Base-by-base conservation (phyloP, 1,284 basidiomycete species). In the Macrocystidia cucumis region DNA sequence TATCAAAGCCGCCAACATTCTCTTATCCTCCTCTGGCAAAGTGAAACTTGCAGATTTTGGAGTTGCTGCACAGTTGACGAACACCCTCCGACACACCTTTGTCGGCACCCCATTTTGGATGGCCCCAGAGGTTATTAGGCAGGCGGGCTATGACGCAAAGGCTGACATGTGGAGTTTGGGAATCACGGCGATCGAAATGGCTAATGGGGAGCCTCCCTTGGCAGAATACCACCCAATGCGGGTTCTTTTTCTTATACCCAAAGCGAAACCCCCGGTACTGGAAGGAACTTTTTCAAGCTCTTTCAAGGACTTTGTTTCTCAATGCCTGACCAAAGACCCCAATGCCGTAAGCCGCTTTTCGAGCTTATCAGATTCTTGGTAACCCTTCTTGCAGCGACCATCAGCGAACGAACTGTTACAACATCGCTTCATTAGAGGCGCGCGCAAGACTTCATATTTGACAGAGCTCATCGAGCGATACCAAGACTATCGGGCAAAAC, bases 1-100 rank as follows among this genome's bases (percentile, higher is more conserved):
- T 54, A 98, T 98, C 73, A 98, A 98, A 59, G 95, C 95, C 1
- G 95, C 96, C 32, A 98, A 98, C 51, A 76, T 98, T 34, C 72
- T 98, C 2, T 74, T 98, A 8, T 91, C 90, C 1, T 87, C 85
- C 0, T 76, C 77, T 0, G 95, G 95, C 16, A 86, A 84, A 54
- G 95, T 98, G 57, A 98, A 98, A 60, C 78, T 98, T 4, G 95
- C 95, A 28, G 95, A 98, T 59, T 96, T 96, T 51, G 92, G 92
- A 46, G 92, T 96, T 7, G 91, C 92, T 4, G 92, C 91, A 2
- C 91, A 93, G 55, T 74, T 97, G 39, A 88, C 84, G 32, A 86
- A 69, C 55, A 93, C 90, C 0, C 65, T 91, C 37, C 74, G 91
- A 37, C 91, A 95, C 55, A 97, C 92, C 0, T 95, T 97, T 52